Base-by-base conservation (phyloP, 1,284 basidiomycete species). In the Sutorius eximius region DNA sequence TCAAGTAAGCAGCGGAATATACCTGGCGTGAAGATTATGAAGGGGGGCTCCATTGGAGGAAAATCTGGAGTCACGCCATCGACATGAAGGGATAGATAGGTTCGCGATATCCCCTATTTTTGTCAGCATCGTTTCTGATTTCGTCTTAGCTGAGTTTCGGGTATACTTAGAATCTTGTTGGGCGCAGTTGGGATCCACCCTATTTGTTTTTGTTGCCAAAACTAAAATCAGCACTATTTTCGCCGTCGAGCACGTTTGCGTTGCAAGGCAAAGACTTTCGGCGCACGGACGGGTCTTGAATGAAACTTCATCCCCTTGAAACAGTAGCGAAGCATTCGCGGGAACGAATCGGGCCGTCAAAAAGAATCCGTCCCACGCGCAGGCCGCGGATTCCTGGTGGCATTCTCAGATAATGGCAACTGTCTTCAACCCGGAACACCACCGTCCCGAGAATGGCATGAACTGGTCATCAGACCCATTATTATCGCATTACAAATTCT, bases 11-110 rank as follows among this genome's bases (percentile, higher is more conserved):
- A 62, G 51, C 69, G 66, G 51, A 60, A 59, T 59, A 64, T 69
- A 60, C 67, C 71, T 47, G 71, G 67, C 43, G 71, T 69, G 12
- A 69, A 65, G 70, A 73, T 73, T 52, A 40, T 70, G 53, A 69
- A 60, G 41, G 58, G 56, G 15, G 52, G 51, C 5, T 20, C 55
- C 42, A 56, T 58, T 51, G 63, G 59, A 47, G 56, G 55, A 45
- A 49, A 32, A 11, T 51, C 36, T 1, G 45, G 40, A 20, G 42
- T 45, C 53, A 51, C 48, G 44, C 55, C 55, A 44, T 58, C 49
- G 32, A 53, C 34, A 34, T 53, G 49, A 65, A 30, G 15, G 45
- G 50, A 52, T 36, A 27, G 60, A 22, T 32, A 36, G 22, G 42
- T 55, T 53, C 29, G 43, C 37, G 38, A 38, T 37, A 41, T 42